Evolutionary conservation across 2,329 filamentous ascomycete genomes (phyloP).

Genomic region (Apiospora aurea): DNA sequence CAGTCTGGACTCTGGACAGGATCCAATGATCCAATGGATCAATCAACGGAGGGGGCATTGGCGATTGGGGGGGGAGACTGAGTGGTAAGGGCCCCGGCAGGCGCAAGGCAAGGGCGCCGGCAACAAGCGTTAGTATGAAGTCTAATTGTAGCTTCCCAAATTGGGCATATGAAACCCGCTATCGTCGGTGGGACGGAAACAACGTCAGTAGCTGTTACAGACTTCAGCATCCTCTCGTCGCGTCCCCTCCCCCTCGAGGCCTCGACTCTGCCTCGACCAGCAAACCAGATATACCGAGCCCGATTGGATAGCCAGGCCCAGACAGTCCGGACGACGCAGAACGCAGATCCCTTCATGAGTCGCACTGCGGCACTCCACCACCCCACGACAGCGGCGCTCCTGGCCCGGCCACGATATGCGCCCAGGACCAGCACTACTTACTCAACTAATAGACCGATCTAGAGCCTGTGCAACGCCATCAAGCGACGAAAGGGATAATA

Average conservation of each 20-base stretch:
- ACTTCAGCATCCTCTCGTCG: neutral
- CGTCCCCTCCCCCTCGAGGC: neutral
- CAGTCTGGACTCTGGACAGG: too few relatives aligned
- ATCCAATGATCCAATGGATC: too few relatives aligned
- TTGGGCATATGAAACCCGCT: slow-evolving; percentile 18
- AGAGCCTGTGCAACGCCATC: neutral
- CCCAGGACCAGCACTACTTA: slow-evolving; percentile 10
- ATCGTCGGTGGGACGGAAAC: slow-evolving; percentile 19
- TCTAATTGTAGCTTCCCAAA: slow-evolving; percentile 17
- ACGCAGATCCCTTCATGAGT: slow-evolving; percentile 7
- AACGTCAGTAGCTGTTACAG: slow-evolving; percentile 20
- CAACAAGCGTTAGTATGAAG: slow-evolving; percentile 22
- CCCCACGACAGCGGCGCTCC: neutral
- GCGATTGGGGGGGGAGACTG: too few relatives aligned
- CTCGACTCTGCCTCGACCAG: too few relatives aligned
- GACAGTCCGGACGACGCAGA: neutral
- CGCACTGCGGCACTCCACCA: neutral
- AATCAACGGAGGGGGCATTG: too few relatives aligned
- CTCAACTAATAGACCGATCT: neutral
- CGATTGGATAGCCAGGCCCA: neutral
- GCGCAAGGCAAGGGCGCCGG: slow-evolving; percentile 5
- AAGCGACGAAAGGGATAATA: neutral
- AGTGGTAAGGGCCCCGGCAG: neutral
- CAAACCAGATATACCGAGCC: neutral
- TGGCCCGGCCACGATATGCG: neutral